phyloP scores from a whole-genome alignment of 1,139 yeast genomes.

The Geotrichum klebahnii region DNA sequence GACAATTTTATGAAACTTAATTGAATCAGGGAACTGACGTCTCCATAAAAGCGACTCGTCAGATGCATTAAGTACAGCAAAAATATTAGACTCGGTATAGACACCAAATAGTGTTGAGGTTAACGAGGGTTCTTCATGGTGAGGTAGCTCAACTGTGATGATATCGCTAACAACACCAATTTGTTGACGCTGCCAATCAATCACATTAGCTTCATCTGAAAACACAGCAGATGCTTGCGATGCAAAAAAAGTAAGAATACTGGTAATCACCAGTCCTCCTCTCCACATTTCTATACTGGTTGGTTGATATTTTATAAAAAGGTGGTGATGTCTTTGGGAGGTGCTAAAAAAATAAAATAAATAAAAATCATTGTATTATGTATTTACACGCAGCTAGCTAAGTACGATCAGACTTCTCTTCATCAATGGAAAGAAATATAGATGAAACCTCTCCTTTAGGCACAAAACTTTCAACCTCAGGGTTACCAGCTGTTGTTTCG shows the following conservation, averaged over 20 bases:
- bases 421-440: conserved; percentile 9
- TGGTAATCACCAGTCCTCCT: conserved; percentile 6
- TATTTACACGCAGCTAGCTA: not conserved
- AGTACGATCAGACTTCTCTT: not conserved
- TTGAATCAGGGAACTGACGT: conserved; percentile 5
- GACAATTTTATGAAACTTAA: not conserved
- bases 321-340: conserved; percentile 8
- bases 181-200: conserved; percentile 34
- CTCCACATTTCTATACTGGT: conserved; percentile 5
- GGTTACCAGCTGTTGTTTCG: not conserved
- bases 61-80: conserved; percentile 28
- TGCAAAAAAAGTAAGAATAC: conserved; percentile 3
- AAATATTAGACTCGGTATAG: conserved; percentile 24
- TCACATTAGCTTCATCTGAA: conserved; percentile 35
- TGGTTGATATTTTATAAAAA: not conserved
- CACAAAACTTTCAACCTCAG: conserved; percentile 1
- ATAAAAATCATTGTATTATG: not conserved
- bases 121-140: not conserved
- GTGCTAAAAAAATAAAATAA: not conserved
- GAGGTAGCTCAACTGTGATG: conserved; percentile 14
- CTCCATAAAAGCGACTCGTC: conserved; percentile 32
- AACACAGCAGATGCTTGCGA: conserved; percentile 29
- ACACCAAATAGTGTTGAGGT: conserved; percentile 6
- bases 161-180: conserved; percentile 28
- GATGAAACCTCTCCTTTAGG: conserved; percentile 5